Evolutionary conservation across 2,329 filamentous ascomycete genomes (phyloP).

Genomic region (Calonectria naviculata): DNA sequence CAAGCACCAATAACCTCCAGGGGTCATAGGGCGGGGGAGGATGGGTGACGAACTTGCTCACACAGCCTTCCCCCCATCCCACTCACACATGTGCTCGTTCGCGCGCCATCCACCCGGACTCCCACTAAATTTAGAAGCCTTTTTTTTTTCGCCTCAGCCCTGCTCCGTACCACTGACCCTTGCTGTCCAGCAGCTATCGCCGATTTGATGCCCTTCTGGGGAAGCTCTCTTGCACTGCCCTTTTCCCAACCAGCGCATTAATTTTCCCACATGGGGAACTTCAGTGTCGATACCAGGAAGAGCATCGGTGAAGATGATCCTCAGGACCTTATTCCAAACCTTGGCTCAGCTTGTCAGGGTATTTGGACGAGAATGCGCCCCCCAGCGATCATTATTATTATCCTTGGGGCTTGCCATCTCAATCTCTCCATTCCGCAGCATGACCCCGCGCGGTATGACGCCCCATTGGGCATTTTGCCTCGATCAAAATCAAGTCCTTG

Average conservation of each 20-base stretch:
- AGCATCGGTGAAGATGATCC: background rate
- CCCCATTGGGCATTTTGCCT: background rate
- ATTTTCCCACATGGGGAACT: background rate
- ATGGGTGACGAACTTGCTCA: conserved; percentile 19
- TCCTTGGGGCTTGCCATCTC: background rate
- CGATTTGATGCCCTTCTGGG: conserved; percentile 21
- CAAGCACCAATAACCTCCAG: background rate
- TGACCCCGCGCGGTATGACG: background rate
- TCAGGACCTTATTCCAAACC: background rate
- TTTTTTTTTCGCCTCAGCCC: conserved; percentile 36
- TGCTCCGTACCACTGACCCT: background rate
- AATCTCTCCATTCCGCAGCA: background rate
- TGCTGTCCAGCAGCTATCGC: background rate
- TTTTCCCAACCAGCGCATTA: background rate
- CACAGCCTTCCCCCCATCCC: conserved; percentile 26
- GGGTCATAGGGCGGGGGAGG: background rate
- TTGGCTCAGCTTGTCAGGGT: background rate
- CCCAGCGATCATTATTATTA: background rate
- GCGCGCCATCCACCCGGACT: conserved; percentile 20
- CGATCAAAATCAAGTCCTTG: background rate
- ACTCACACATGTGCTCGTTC: conserved; percentile 17
- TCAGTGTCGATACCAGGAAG: background rate
- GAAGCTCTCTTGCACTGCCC: conserved; percentile 14
- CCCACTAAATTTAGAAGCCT: conserved; percentile 40
- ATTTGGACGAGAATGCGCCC: background rate